Percentiles rank a stretch among this genome's conserved stretches.
Evolutionary conservation across 2,329 filamentous ascomycete species (phyloP).

Genomic region (Alternaria triticina): DNA sequence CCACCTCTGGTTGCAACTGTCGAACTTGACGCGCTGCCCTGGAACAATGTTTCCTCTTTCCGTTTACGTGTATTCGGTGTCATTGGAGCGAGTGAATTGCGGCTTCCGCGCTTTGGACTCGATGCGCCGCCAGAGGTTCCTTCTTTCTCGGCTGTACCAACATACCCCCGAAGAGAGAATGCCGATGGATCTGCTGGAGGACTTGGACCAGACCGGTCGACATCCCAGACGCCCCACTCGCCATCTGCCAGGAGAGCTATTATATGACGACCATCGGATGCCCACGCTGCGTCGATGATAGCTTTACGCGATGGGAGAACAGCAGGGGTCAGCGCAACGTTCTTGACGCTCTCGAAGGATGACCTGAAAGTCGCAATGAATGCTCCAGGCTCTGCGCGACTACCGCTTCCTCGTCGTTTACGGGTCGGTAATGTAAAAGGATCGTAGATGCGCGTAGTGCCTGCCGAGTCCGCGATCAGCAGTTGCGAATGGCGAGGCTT

Average conservation of each 20-base stretch:
- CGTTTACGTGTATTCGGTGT: conserved; percentile 58
- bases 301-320: conserved; percentile 52
- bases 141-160: conserved; percentile 37
- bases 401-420: conserved; percentile 26
- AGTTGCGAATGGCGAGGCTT: conserved; percentile 61
- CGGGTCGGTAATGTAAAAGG: conserved; percentile 51
- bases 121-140: conserved; percentile 22
- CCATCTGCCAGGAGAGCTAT: conserved; percentile 57
- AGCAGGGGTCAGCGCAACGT: conserved; percentile 27
- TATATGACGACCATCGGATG: conserved; percentile 53
- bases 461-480: conserved; percentile 61
- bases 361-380: conserved; percentile 44
- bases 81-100: conserved; percentile 54
- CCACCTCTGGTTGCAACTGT: conserved; percentile 49
- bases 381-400: conserved; percentile 27
- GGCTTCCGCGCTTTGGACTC: conserved; percentile 44
- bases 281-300: conserved; percentile 58
- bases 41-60: conserved; percentile 54
- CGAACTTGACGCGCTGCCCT: conserved; percentile 43
- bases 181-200: conserved; percentile 35
- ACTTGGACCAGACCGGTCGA: conserved; percentile 45
- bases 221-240: conserved; percentile 62
- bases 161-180: conserved; percentile 47
- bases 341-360: conserved; percentile 40
- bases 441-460: conserved; percentile 64